Percentiles rank a stretch among this genome's conserved stretches.
These are phyloP conservation scores for Macrophomina phaseolina DNA, from an alignment of 2,329 filamentous ascomycete genomes.

Conservation along the genomic window DNA sequence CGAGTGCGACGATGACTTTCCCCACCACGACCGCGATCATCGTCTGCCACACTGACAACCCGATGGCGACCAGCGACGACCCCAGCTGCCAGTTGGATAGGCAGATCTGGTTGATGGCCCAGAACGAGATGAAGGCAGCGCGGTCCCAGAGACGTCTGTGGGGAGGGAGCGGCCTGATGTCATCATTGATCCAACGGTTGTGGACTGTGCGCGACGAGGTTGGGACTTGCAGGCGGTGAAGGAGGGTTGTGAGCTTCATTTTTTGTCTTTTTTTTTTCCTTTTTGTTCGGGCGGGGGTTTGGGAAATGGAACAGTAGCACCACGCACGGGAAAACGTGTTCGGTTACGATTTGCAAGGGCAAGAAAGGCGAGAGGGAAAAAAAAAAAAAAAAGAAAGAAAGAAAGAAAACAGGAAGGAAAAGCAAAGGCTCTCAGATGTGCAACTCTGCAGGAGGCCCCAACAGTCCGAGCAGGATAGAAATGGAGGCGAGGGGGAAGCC, in stretches of 20 bases:
- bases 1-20: conserved; percentile 44
- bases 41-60: conserved; percentile 50
- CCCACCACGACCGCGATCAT: conserved; percentile 48
- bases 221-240: neutral
- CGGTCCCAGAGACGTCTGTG: conserved; percentile 45
- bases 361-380: too few relatives aligned
- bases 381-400: too few relatives aligned
- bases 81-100: conserved; percentile 48
- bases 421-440: too few relatives aligned
- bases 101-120: conserved; percentile 45
- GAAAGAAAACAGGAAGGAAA: too few relatives aligned
- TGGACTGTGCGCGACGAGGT: neutral
- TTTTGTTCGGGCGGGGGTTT: too few relatives aligned
- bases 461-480: too few relatives aligned
- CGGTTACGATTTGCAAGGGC: too few relatives aligned
- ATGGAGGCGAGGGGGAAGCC: too few relatives aligned
- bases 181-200: conserved; percentile 47
- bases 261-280: neutral
- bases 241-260: neutral
- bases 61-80: conserved; percentile 44
- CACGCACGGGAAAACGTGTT: neutral
- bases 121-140: conserved; percentile 46
- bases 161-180: conserved; percentile 49
- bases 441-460: too few relatives aligned
- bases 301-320: neutral